Conservation (phyloP, 1,284 basidiomycete genomes). For the Puccinia hordei region DNA sequence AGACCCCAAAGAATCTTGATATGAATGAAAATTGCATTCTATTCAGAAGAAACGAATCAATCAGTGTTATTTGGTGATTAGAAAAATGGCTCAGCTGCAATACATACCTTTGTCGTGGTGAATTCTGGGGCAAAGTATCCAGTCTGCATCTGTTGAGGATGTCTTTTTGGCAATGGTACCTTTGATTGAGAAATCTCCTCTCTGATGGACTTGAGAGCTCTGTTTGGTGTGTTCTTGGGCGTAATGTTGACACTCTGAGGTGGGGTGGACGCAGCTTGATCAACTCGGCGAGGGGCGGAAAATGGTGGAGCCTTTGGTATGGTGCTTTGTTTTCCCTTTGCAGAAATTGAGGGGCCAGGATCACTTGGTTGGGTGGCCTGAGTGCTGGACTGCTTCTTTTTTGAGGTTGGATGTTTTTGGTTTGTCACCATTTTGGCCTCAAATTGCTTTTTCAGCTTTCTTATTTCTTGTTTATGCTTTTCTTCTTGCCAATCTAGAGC, state of each 20-base stretch:
- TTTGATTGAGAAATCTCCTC: too few species aligned
- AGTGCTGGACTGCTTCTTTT: too few species aligned
- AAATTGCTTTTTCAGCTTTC: neutral
- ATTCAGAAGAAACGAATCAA: neutral
- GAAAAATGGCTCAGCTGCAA: neutral
- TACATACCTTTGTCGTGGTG: conserved; percentile 15
- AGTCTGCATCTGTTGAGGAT: too few species aligned
- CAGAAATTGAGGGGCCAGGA: too few species aligned
- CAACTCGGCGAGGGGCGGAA: neutral
- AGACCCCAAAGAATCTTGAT: conserved; percentile 44
- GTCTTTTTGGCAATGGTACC: too few species aligned
- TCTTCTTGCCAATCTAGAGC: neutral
- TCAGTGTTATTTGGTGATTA: neutral
- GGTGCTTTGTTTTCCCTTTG: too few species aligned
- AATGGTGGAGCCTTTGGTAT: neutral
- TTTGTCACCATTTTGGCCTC: neutral
- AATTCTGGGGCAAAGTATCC: conserved; percentile 20
- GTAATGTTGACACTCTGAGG: neutral
- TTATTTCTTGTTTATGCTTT: neutral
- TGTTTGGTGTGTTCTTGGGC: neutral
- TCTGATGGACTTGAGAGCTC: too few species aligned
- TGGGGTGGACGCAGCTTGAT: conserved; percentile 4
- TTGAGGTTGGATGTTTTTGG: too few species aligned
- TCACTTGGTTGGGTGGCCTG: too few species aligned
- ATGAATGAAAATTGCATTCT: conserved; percentile 24